Percentiles rank a stretch among this genome's conserved stretches.
phyloP scores from a whole-genome alignment of 2,329 filamentous ascomycete genomes.

The Clonostachys rosea region DNA sequence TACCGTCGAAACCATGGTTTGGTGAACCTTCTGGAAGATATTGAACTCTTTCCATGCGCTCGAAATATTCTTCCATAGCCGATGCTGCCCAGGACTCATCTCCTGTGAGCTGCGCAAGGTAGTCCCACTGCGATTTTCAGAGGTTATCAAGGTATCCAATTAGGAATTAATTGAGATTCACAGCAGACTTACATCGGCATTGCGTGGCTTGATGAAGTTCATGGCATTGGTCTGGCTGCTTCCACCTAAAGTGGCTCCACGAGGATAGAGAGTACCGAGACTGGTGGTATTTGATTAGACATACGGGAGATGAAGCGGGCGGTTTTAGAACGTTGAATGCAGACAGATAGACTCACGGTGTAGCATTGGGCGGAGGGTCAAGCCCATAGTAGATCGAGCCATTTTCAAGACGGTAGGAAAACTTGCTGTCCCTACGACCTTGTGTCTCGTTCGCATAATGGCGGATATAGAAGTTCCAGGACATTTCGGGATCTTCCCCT shows the following conservation, averaged over 20 bases:
- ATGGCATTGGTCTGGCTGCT: constrained; percentile 4
- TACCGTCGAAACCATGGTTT: constrained; percentile 33
- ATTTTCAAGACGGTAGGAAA: constrained; percentile 6
- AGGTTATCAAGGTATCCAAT: too few relatives aligned
- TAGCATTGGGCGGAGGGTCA: constrained; percentile 6
- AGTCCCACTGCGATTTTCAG: constrained; percentile 8
- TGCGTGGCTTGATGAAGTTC: constrained; percentile 2
- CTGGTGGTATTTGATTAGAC: not conserved
- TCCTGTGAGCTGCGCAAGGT: constrained; percentile 31
- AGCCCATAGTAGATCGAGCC: constrained; percentile 8
- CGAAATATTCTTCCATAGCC: constrained; percentile 33
- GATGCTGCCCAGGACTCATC: constrained; percentile 32
- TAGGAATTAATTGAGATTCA: too few relatives aligned
- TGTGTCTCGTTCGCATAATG: constrained; percentile 8
- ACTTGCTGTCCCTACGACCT: constrained; percentile 7
- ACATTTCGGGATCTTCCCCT: not conserved
- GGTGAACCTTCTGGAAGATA: constrained; percentile 22
- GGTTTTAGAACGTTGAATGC: too few relatives aligned
- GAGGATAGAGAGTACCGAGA: constrained; percentile 4
- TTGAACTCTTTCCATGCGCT: constrained; percentile 33
- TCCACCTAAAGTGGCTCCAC: constrained; percentile 4
- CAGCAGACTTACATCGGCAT: not conserved
- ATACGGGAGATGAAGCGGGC: too few relatives aligned
- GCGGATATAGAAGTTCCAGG: constrained; percentile 10
- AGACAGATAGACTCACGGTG: constrained; percentile 4